A percentile compares a stretch with the other conserved stretches of the same genome.
phyloP scores from a whole-genome alignment of 164 flowering plant genomes.

The Buxus sempervirens region DNA sequence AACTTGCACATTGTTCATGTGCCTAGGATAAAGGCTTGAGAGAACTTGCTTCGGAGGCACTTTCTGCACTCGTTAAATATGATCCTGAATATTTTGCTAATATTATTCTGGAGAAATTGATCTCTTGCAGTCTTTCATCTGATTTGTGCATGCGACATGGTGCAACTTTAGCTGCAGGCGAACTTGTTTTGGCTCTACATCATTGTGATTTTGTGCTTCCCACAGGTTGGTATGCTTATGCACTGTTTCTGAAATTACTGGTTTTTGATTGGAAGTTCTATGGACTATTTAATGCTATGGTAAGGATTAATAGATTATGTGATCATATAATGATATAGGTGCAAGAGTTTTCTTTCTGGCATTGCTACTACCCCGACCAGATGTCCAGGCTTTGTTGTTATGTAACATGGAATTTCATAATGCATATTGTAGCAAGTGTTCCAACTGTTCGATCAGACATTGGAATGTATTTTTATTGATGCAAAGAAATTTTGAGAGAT shows the following conservation, averaged over 20 bases:
- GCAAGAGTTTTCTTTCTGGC: too few species aligned
- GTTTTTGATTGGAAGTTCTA: too few species aligned
- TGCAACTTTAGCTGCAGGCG: conserved; percentile 88
- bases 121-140: conserved; percentile 81
- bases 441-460: too few species aligned
- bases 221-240: conserved; percentile 48
- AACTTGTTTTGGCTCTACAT: conserved; percentile 75
- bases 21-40: conserved; percentile 88
- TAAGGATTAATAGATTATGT: too few species aligned
- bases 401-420: too few species aligned
- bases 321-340: too few species aligned
- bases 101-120: conserved; percentile 58
- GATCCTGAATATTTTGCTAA: conserved; percentile 71
- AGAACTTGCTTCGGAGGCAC: conserved; percentile 85
- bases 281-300: too few species aligned
- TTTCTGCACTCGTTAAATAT: conserved; percentile 81
- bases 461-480: too few species aligned
- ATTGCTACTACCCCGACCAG: too few species aligned
- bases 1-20: conserved; percentile 12
- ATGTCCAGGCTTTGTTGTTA: too few species aligned
- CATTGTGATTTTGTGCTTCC: conserved; percentile 45
- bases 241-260: conserved; percentile 1
- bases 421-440: too few species aligned
- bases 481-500: too few species aligned
- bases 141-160: conserved; percentile 97